Conservation (phyloP, 495 filamentous ascomycete genomes). For the Penicillium psychrofluorescens region DNA sequence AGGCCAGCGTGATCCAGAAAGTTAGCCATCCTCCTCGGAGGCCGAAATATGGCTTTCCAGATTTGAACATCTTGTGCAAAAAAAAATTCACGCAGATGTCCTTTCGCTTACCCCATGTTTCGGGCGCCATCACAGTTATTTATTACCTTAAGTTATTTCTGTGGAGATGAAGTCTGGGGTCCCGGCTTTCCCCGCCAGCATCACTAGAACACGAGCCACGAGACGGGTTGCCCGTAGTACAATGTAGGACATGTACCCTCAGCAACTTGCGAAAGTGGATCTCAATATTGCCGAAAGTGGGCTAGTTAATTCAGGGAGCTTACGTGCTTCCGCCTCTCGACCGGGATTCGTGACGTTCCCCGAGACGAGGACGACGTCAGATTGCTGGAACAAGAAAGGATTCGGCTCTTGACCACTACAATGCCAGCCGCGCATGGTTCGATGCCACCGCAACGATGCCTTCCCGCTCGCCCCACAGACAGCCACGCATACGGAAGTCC, state of each 20-base stretch:
- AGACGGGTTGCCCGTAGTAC: background rate
- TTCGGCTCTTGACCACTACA: background rate
- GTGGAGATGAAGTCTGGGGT: background rate
- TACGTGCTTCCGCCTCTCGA: too few relatives aligned
- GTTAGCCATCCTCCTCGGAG: constrained; percentile 14
- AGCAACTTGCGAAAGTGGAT: background rate
- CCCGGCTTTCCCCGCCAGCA: background rate
- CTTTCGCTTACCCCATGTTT: background rate
- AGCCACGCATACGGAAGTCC: constrained; percentile 3
- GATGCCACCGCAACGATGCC: background rate
- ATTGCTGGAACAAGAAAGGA: background rate
- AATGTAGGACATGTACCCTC: background rate
- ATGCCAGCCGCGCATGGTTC: background rate
- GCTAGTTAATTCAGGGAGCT: background rate
- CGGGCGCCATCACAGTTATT: background rate
- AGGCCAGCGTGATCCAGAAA: constrained; percentile 14
- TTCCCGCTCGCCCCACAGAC: background rate
- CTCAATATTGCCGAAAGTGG: background rate
- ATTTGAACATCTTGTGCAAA: background rate
- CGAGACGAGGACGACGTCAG: background rate
- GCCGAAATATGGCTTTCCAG: constrained; percentile 13
- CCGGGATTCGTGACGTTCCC: background rate
- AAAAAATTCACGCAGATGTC: background rate
- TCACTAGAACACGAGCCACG: background rate
- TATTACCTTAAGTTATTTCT: background rate